These are phyloP conservation scores for Piper betle DNA, from an alignment of 164 flowering plant species.

Conservation along the genomic window DNA sequence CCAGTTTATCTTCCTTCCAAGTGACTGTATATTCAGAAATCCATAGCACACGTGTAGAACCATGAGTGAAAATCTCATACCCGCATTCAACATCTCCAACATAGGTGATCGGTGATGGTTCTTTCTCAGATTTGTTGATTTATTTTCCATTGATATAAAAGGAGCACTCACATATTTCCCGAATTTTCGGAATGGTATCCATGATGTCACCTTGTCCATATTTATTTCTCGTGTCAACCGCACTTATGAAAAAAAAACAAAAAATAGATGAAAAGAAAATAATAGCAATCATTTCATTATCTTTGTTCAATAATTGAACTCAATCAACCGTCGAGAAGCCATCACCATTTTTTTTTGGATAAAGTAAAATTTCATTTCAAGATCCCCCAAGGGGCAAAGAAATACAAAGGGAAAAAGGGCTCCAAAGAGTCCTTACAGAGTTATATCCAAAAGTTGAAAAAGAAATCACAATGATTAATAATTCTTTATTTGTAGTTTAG, in stretches of 20 bases:
- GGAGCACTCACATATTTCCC: constrained; percentile 36
- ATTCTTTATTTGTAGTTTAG: too few relatives aligned
- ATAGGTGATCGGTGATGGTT: constrained; percentile 18
- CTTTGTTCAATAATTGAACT: too few relatives aligned
- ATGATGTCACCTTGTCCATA: constrained; percentile 71
- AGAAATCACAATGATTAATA: too few relatives aligned
- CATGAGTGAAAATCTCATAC: constrained; percentile 90
- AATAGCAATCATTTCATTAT: too few relatives aligned
- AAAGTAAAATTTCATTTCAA: too few relatives aligned
- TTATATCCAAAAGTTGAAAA: too few relatives aligned
- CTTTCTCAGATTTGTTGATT: constrained; percentile 16
- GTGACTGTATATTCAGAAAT: constrained; percentile 46
- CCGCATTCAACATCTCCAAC: constrained; percentile 39
- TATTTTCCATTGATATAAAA: constrained; percentile 29
- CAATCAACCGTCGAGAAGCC: too few relatives aligned
- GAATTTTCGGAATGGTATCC: constrained; percentile 63
- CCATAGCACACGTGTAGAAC: constrained; percentile 65
- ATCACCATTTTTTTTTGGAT: too few relatives aligned
- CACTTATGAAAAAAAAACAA: constrained; percentile 24
- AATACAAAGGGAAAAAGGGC: too few relatives aligned
- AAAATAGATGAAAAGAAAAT: too few relatives aligned
- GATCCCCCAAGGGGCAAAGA: too few relatives aligned
- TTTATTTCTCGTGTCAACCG: constrained; percentile 57
- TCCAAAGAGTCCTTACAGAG: too few relatives aligned
- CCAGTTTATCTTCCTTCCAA: constrained; percentile 18